These are phyloP conservation scores for Arachis stenosperma DNA, from an alignment of 306 rosid species.

Conservation along the genomic window DNA sequence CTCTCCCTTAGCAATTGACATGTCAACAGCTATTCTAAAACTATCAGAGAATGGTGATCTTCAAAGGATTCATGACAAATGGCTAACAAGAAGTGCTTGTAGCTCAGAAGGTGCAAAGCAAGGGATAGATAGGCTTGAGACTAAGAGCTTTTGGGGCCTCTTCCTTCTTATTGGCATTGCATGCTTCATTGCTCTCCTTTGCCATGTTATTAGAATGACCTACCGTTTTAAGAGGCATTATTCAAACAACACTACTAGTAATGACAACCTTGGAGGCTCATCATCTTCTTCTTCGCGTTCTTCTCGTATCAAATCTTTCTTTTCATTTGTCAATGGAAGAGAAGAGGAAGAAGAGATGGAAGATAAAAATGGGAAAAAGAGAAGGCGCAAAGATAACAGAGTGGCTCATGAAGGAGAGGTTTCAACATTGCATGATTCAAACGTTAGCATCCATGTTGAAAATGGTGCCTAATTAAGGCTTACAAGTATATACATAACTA, in stretches of 20 bases:
- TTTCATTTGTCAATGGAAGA: slow-evolving; percentile 66
- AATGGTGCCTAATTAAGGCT: no score
- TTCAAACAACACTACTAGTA: background rate
- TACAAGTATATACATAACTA: background rate
- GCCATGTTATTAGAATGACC: slow-evolving; percentile 49
- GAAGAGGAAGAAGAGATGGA: slow-evolving; percentile 59
- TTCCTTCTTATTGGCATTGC: slow-evolving; percentile 60
- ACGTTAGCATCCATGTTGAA: no score
- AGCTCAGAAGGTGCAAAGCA: slow-evolving; percentile 60
- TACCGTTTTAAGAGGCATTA: slow-evolving; percentile 54
- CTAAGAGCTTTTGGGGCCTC: slow-evolving; percentile 73
- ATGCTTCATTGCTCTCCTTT: slow-evolving; percentile 61
- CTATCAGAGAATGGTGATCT: slow-evolving; percentile 76
- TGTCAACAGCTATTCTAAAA: slow-evolving; percentile 69
- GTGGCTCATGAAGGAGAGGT: slow-evolving; percentile 31
- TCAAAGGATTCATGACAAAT: slow-evolving; percentile 79
- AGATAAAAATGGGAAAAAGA: slow-evolving; percentile 39
- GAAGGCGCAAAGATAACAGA: slow-evolving; percentile 42
- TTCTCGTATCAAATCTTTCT: slow-evolving; percentile 54
- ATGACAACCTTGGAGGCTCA: background rate
- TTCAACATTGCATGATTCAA: background rate
- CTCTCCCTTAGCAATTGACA: slow-evolving; percentile 77
- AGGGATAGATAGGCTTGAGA: slow-evolving; percentile 61
- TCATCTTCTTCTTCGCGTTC: slow-evolving; percentile 40
- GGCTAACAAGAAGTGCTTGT: slow-evolving; percentile 72